Base-by-base conservation (phyloP, 208 protist genomes). In the Acanthamoeba royreba region DNA sequence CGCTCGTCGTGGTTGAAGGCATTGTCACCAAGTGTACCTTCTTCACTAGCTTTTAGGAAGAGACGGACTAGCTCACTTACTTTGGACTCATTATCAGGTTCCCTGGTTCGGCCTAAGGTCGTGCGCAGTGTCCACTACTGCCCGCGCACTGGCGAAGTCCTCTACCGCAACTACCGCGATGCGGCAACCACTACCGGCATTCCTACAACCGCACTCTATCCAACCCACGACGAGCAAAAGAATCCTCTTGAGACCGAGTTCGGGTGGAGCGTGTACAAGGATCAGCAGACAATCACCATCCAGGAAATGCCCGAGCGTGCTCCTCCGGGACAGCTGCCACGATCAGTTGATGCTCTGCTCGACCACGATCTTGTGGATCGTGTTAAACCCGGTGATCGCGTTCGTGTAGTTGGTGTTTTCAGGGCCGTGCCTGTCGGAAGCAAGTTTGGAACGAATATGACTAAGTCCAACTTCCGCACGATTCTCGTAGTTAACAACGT, bases 261-360 rank as follows among this genome's bases (percentile, higher is more conserved):
- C 94, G 99, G 99, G 7, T 96, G 99, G 17, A 99, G 97, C 42
- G 97, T 96, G 52, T 99, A 99, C 96, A 97, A 98, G 53, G 99
- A 99, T 95, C 92, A 95, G 85, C 99, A 99, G 95, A 98, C 97
- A 43, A 93, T 99, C 31, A 97, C 98, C 25, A 95, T 99, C 53
- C 99, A 99, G 95, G 99, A 99, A 96, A 98, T 99, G 87, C 99
- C 99, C 38, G 99, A 99, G 96, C 94, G 97, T 5, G 98, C 99
- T 8, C 99, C 99, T 43, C 98, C 99, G 0, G 99, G 99, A 33
- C 99, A 99, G 96, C 97, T 99, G 49, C 99, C 99, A 13, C 97
- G 99, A 55, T 99, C 97, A 13, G 97, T 99, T 33, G 99, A 99
- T 83, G 96, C 99, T 28, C 95, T 99, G 53, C 97, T 99, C 40